phyloP scores from a whole-genome alignment of 768 basidiomycete species.

The Leccinellum rugosiceps region DNA sequence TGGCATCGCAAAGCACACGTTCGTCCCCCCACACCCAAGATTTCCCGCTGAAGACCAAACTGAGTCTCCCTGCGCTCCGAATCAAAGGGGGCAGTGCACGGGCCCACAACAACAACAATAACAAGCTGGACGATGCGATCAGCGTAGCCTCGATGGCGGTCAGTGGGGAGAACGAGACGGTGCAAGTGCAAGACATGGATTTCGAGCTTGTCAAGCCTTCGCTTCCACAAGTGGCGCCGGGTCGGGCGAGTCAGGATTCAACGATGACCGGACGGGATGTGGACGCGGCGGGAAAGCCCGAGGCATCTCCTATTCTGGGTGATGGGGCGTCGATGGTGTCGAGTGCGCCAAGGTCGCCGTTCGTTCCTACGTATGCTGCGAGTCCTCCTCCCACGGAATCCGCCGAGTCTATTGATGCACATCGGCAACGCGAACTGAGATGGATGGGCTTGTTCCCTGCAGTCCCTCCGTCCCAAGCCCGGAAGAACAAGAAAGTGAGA shows the following conservation, averaged over 20 bases:
- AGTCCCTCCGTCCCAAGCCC: constrained; percentile 56
- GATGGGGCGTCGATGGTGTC: constrained; percentile 45
- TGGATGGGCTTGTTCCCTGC: constrained; percentile 69
- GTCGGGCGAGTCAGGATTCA: constrained; percentile 56
- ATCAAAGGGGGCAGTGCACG: constrained; percentile 31
- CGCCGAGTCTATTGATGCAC: constrained; percentile 45
- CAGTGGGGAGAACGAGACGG: constrained; percentile 45
- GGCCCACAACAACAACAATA: neutral
- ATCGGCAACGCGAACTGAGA: constrained; percentile 70
- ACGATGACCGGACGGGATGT: constrained; percentile 31
- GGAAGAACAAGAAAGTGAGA: constrained; percentile 77
- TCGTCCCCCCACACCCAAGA: constrained; percentile 28
- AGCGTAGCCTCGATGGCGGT: constrained; percentile 24
- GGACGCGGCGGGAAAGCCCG: constrained; percentile 5
- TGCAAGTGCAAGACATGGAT: constrained; percentile 79
- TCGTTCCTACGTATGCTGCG: constrained; percentile 6
- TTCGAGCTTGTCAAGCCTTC: constrained; percentile 73
- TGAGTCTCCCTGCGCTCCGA: constrained; percentile 67
- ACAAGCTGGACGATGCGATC: constrained; percentile 29
- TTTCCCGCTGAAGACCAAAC: constrained; percentile 50
- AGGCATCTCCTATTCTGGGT: constrained; percentile 26
- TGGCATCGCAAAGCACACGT: constrained; percentile 29
- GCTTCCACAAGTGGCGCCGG: constrained; percentile 37
- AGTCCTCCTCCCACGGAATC: constrained; percentile 12
- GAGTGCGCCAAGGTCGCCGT: constrained; percentile 24